phyloP scores from a whole-genome alignment of 2,329 filamentous ascomycete genomes.

The Aspergillus tubingensis region DNA sequence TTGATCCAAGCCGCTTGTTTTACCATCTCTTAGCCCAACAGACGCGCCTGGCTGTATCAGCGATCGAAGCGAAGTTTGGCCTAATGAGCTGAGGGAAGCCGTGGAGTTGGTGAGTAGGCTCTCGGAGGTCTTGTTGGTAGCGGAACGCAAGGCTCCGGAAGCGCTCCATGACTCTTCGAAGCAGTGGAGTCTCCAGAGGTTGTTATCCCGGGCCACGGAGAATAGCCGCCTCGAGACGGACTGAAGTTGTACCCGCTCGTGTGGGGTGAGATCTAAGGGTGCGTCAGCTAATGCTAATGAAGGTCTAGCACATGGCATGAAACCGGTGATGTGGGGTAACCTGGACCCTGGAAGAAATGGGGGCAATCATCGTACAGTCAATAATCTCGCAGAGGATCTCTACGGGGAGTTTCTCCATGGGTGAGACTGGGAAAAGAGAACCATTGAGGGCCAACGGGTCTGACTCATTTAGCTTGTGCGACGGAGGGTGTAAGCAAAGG shows the following conservation, averaged over 20 bases:
- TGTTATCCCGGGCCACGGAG: slow-evolving; percentile 69
- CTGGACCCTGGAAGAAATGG: slow-evolving; percentile 17
- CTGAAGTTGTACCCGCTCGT: slow-evolving; percentile 68
- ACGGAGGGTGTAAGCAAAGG: slow-evolving; percentile 7
- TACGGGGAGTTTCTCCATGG: slow-evolving; percentile 60
- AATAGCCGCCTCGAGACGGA: slow-evolving; percentile 68
- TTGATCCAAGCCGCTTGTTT: slow-evolving; percentile 6
- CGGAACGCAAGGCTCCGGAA: slow-evolving; percentile 38
- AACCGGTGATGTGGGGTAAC: slow-evolving; percentile 14
- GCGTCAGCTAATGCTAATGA: slow-evolving; percentile 21
- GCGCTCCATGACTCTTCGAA: slow-evolving; percentile 72
- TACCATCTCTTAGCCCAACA: background rate
- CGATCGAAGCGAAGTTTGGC: slow-evolving; percentile 35
- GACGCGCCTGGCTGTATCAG: slow-evolving; percentile 34
- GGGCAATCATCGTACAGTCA: slow-evolving; percentile 53
- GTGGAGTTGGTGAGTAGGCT: slow-evolving; percentile 51
- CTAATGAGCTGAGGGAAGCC: slow-evolving; percentile 33
- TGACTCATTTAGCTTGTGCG: slow-evolving; percentile 17
- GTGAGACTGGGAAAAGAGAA: slow-evolving; percentile 20
- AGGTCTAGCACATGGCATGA: slow-evolving; percentile 17
- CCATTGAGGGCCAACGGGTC: slow-evolving; percentile 29
- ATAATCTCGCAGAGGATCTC: slow-evolving; percentile 67
- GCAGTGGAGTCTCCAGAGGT: slow-evolving; percentile 74
- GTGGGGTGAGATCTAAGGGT: slow-evolving; percentile 60
- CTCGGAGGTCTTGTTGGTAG: slow-evolving; percentile 36